Evolutionary conservation across 2,329 filamentous ascomycete species (phyloP).

Genomic region (Chaetoscypha palmicola): DNA sequence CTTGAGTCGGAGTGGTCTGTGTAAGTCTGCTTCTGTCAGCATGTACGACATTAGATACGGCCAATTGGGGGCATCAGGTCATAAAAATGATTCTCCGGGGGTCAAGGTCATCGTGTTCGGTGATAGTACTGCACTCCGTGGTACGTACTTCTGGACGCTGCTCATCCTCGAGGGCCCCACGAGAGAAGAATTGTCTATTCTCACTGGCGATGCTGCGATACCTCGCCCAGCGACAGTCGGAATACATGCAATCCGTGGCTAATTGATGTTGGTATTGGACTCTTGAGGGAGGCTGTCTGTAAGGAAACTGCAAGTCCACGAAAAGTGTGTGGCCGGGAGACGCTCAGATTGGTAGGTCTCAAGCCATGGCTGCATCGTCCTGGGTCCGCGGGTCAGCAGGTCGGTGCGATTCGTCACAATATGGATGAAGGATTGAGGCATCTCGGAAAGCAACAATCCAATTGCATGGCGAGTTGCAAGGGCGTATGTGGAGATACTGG

Average conservation of each 20-base stretch:
- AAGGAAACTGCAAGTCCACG: background rate
- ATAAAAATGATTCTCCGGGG: too few relatives aligned
- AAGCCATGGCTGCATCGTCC: background rate
- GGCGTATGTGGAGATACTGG: too few relatives aligned
- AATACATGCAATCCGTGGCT: background rate
- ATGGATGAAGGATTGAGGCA: conserved; percentile 6
- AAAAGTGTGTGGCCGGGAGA: background rate
- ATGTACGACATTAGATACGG: background rate
- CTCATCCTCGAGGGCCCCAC: background rate
- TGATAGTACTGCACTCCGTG: background rate
- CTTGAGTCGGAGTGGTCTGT: background rate
- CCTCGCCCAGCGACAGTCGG: background rate
- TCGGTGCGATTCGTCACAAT: conserved; percentile 1
- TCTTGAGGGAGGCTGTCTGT: background rate
- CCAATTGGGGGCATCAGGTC: conserved; percentile 2
- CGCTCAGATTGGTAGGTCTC: background rate
- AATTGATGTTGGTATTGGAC: background rate
- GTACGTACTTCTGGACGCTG: background rate
- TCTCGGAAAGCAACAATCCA: conserved; percentile 2
- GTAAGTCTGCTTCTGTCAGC: conserved; percentile 1
- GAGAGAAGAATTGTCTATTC: background rate
- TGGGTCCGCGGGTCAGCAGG: background rate
- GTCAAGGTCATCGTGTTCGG: background rate
- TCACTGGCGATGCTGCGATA: background rate
- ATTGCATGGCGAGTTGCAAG: background rate